Evolutionary conservation across 148 eudicot genomes (phyloP).

Genomic region (Bassia scoparia): DNA sequence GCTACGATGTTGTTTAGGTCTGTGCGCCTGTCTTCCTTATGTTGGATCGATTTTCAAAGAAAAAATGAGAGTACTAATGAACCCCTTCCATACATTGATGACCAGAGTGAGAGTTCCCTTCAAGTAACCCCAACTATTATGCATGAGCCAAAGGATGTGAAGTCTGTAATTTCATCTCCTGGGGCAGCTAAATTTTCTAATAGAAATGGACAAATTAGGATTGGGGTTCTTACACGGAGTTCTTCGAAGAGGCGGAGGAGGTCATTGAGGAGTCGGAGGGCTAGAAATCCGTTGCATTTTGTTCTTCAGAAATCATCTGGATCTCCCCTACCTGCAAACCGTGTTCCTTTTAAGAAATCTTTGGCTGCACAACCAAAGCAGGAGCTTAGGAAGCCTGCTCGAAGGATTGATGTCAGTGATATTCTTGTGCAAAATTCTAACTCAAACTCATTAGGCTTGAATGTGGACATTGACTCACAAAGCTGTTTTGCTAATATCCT

Average conservation of each 20-base stretch:
- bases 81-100: conserved; percentile 11
- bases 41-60: conserved; percentile 9
- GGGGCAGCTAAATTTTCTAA: conserved; percentile 29
- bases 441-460: conserved; percentile 20
- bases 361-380: conserved; percentile 18
- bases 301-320: conserved; percentile 38
- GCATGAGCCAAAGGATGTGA: conserved; percentile 26
- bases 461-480: conserved; percentile 38
- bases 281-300: conserved; percentile 41
- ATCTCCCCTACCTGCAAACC: conserved; percentile 23
- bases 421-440: conserved; percentile 34
- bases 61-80: conserved; percentile 21
- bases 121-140: conserved; percentile 11
- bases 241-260: conserved; percentile 58
- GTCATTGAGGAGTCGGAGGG: conserved; percentile 58
- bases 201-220: conserved; percentile 35
- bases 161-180: conserved; percentile 10
- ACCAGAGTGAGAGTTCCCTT: conserved; percentile 13
- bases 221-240: conserved; percentile 36
- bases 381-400: conserved; percentile 34
- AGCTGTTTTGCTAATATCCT: conserved; percentile 59
- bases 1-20: conserved; percentile 43
- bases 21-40: conserved; percentile 26
- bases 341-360: conserved; percentile 27
- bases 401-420: conserved; percentile 26